Percentiles rank a stretch among this genome's conserved stretches.
These are phyloP conservation scores for Colletotrichum sp. DNA, from an alignment of 2,329 filamentous ascomycete species.

Conservation along the genomic window DNA sequence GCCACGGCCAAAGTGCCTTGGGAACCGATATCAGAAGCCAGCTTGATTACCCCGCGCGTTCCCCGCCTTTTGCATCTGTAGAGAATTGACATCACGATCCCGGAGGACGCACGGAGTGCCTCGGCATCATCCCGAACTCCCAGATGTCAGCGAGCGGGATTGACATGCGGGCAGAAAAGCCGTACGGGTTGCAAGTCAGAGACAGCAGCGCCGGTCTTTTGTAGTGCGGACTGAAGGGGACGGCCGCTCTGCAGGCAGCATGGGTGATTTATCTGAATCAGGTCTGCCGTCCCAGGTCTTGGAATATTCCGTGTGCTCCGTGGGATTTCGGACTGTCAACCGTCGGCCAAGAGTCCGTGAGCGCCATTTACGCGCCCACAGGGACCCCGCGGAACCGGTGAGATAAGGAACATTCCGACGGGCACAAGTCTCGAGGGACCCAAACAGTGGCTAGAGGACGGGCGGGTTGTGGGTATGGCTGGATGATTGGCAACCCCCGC, in stretches of 20 bases:
- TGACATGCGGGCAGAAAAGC: neutral
- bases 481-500: neutral
- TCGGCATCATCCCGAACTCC: constrained; percentile 6
- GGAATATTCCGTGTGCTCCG: neutral
- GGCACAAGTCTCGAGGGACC: neutral
- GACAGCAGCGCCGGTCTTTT: neutral
- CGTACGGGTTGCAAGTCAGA: neutral
- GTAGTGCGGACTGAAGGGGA: neutral
- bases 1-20: neutral
- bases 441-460: neutral
- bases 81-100: neutral
- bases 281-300: neutral
- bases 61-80: constrained; percentile 6
- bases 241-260: neutral
- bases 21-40: neutral
- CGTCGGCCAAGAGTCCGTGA: neutral
- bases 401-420: neutral
- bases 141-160: neutral
- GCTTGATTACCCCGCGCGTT: constrained; percentile 14
- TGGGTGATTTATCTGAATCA: neutral
- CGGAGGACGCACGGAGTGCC: neutral
- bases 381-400: neutral
- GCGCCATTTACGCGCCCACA: neutral
- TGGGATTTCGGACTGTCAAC: neutral
- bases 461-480: neutral